Evolutionary conservation across 2,329 filamentous ascomycete species (phyloP).

Genomic region (Hymenoscyphus repandus): DNA sequence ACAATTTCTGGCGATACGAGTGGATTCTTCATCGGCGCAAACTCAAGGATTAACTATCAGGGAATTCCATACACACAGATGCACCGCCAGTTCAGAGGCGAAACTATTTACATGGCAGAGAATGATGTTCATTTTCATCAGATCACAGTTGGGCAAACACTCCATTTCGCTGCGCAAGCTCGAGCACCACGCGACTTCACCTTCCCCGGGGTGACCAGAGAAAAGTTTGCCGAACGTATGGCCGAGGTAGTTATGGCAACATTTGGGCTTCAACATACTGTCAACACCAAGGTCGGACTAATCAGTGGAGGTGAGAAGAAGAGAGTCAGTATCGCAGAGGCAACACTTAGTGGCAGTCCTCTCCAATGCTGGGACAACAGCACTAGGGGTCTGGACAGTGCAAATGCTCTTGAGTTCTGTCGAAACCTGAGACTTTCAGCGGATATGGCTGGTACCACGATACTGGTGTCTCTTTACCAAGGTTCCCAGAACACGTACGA

Average conservation of each 20-base stretch:
- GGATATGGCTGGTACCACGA: slow-evolving; percentile 57
- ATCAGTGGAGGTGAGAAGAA: slow-evolving; percentile 69
- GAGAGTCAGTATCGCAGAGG: slow-evolving; percentile 75
- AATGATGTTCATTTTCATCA: slow-evolving; percentile 69
- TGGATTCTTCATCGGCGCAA: slow-evolving; percentile 46
- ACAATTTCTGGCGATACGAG: slow-evolving; percentile 48
- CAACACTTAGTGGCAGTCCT: slow-evolving; percentile 50
- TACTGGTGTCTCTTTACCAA: slow-evolving; percentile 63
- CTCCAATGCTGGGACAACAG: slow-evolving; percentile 68
- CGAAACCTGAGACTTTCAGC: slow-evolving; percentile 58
- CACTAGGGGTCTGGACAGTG: slow-evolving; percentile 59
- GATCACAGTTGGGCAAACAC: slow-evolving; percentile 65
- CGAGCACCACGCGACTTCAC: slow-evolving; percentile 55
- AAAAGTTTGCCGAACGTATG: slow-evolving; percentile 40
- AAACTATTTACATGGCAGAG: slow-evolving; percentile 57
- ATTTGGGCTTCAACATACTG: slow-evolving; percentile 65
- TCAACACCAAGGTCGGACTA: slow-evolving; percentile 68
- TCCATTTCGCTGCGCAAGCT: slow-evolving; percentile 61
- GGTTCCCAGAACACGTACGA: slow-evolving; percentile 62
- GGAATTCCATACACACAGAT: slow-evolving; percentile 43
- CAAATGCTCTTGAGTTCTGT: slow-evolving; percentile 68
- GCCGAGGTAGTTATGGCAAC: slow-evolving; percentile 59
- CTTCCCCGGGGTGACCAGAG: slow-evolving; percentile 31
- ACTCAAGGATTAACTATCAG: slow-evolving; percentile 54
- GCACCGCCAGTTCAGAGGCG: slow-evolving; percentile 42